Percentiles rank a stretch among this genome's conserved stretches.
Conservation (phyloP, 139 green algal genomes). For the Gonium pectorale region DNA sequence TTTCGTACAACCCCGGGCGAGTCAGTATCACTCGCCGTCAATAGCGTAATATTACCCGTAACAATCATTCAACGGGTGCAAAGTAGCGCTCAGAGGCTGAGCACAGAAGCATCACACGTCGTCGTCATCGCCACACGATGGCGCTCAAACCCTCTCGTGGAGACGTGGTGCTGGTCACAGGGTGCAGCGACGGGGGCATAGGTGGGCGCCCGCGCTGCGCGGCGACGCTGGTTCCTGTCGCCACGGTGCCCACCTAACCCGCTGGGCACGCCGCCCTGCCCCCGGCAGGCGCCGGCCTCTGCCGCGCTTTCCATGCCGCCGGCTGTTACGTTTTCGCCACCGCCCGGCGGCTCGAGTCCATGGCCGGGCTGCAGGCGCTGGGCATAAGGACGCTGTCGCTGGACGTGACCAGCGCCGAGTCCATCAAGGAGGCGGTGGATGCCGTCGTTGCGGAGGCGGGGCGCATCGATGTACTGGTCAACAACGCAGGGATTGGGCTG, state of each 20-base stretch:
- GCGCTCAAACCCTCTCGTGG: neutral
- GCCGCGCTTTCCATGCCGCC: slow-evolving; percentile 30
- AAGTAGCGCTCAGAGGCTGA: too few relatives aligned
- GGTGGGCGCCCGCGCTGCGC: slow-evolving; percentile 26
- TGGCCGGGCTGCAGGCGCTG: neutral
- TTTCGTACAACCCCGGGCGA: too few relatives aligned
- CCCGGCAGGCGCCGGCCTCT: slow-evolving; percentile 29
- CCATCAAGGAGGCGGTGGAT: slow-evolving; percentile 25
- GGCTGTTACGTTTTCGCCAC: slow-evolving; percentile 51
- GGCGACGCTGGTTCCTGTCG: too few relatives aligned
- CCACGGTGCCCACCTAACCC: neutral
- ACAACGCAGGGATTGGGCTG: slow-evolving; percentile 44
- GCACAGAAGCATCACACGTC: too few relatives aligned
- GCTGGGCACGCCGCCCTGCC: too few relatives aligned
- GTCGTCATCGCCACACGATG: neutral
- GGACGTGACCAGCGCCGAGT: slow-evolving; percentile 43
- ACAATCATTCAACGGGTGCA: too few relatives aligned
- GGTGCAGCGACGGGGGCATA: slow-evolving; percentile 59
- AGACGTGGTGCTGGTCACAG: slow-evolving; percentile 47
- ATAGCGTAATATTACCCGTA: too few relatives aligned
- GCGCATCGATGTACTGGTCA: slow-evolving; percentile 32
- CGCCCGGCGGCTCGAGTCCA: slow-evolving; percentile 48
- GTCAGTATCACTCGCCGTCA: too few relatives aligned
- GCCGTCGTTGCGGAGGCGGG: slow-evolving; percentile 12
- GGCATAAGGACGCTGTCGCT: slow-evolving; percentile 43